Evolutionary conservation across 1,139 yeast genomes (phyloP).

Genomic region (Blastobotrys serpentis): DNA sequence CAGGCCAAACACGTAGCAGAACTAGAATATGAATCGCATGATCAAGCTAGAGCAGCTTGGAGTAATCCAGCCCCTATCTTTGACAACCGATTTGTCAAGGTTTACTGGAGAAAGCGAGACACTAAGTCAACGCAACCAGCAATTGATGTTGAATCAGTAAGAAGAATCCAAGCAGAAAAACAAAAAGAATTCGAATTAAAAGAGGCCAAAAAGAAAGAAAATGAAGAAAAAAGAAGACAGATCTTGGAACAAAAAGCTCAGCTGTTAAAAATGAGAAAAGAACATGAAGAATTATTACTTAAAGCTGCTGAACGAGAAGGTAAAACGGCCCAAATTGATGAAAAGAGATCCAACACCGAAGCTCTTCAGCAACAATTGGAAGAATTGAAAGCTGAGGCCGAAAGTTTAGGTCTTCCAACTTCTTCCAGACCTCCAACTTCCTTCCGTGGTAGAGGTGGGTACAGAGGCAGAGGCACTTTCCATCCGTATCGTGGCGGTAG

Average conservation of each 20-base stretch:
- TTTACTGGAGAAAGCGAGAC: slow-evolving; percentile 42
- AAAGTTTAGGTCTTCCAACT: slow-evolving; percentile 28
- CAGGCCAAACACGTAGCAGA: slow-evolving; percentile 36
- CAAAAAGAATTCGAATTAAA: slow-evolving; percentile 46
- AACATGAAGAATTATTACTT: slow-evolving; percentile 36
- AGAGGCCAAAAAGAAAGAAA: slow-evolving; percentile 38
- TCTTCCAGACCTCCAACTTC: slow-evolving; percentile 11
- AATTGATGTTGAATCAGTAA: slow-evolving; percentile 42
- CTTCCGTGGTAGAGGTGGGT: slow-evolving; percentile 28
- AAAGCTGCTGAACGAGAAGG: slow-evolving; percentile 32
- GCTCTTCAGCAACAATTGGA: slow-evolving; percentile 39
- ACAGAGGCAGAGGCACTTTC: slow-evolving; percentile 25
- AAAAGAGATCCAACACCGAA: slow-evolving; percentile 35
- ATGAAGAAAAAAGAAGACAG: slow-evolving; percentile 38
- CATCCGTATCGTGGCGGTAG: slow-evolving; percentile 27
- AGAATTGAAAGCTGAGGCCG: slow-evolving; percentile 40
- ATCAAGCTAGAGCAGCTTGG: slow-evolving; percentile 46
- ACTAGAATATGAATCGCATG: slow-evolving; percentile 42
- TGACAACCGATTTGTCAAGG: slow-evolving; percentile 49
- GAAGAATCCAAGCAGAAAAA: slow-evolving; percentile 40
- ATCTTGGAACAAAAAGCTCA: slow-evolving; percentile 39
- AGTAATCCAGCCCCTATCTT: slow-evolving; percentile 47
- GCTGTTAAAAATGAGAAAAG: slow-evolving; percentile 36
- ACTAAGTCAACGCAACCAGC: slow-evolving; percentile 24
- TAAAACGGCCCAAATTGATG: slow-evolving; percentile 29